Conservation (phyloP, 306 rosid genomes). For the Pueraria montana region DNA sequence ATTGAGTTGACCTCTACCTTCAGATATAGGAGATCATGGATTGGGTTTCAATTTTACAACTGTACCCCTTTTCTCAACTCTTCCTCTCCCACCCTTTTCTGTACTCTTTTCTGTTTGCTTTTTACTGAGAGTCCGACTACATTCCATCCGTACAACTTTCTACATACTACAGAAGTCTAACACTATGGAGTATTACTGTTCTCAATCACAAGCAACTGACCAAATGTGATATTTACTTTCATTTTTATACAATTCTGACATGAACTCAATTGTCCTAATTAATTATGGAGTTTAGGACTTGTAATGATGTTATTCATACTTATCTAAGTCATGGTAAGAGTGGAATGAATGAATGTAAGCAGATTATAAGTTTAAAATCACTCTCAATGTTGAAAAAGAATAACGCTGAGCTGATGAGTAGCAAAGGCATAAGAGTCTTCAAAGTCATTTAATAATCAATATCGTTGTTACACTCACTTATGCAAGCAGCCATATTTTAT, state of each 20-base stretch:
- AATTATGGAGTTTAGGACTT: not conserved
- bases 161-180: too few relatives aligned
- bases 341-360: not conserved
- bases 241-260: not conserved
- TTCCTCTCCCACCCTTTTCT: too few relatives aligned
- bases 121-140: too few relatives aligned
- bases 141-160: too few relatives aligned
- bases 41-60: too few relatives aligned
- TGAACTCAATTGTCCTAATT: not conserved
- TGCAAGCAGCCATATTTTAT: not conserved
- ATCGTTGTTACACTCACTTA: not conserved
- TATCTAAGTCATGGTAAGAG: not conserved
- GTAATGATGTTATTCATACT: not conserved
- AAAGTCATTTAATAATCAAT: not conserved
- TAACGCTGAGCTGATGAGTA: not conserved
- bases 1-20: not conserved
- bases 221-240: not conserved
- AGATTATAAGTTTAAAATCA: not conserved
- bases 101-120: too few relatives aligned
- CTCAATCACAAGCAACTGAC: not conserved
- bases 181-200: not conserved
- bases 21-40: not conserved
- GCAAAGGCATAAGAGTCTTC: not conserved
- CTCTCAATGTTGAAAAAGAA: not conserved
- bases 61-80: too few relatives aligned